These are phyloP conservation scores for Cenchrus fungigraminus DNA, from an alignment of 176 grass and related monocot genomes.

Conservation along the genomic window DNA sequence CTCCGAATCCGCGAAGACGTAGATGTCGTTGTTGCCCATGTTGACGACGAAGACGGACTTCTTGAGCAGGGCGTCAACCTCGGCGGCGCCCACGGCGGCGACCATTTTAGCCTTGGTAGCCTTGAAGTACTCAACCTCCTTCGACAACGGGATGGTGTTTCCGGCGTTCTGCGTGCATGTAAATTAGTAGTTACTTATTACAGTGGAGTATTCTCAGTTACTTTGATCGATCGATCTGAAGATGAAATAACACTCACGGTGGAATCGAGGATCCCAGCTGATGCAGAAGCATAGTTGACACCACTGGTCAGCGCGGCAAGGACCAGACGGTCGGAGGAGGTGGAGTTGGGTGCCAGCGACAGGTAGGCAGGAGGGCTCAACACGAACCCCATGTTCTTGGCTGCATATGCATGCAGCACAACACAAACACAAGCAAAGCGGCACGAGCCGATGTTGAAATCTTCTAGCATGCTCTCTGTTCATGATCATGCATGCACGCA, in stretches of 20 bases:
- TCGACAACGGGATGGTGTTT: conserved; percentile 27
- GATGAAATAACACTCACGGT: conserved; percentile 13
- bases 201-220: no score
- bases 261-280: conserved; percentile 51
- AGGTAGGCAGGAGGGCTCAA: conserved; percentile 45
- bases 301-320: neutral
- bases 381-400: conserved; percentile 35
- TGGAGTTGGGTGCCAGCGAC: neutral
- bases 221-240: neutral
- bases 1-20: neutral
- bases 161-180: conserved; percentile 16
- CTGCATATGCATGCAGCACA: conserved; percentile 10
- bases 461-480: neutral
- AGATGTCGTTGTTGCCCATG: conserved; percentile 44
- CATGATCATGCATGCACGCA: neutral
- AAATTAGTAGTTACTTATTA: neutral
- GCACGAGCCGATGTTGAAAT: neutral
- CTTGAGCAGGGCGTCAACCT: conserved; percentile 3
- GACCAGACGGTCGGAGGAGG: neutral
- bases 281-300: conserved; percentile 58
- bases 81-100: neutral
- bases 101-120: conserved; percentile 31
- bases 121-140: conserved; percentile 38
- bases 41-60: conserved; percentile 48
- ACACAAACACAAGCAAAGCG: no score